Percentiles rank a stretch among this genome's conserved stretches.
These are phyloP conservation scores for Angomonas ambiguus DNA, from an alignment of 208 protist species.

Conservation along the genomic window DNA sequence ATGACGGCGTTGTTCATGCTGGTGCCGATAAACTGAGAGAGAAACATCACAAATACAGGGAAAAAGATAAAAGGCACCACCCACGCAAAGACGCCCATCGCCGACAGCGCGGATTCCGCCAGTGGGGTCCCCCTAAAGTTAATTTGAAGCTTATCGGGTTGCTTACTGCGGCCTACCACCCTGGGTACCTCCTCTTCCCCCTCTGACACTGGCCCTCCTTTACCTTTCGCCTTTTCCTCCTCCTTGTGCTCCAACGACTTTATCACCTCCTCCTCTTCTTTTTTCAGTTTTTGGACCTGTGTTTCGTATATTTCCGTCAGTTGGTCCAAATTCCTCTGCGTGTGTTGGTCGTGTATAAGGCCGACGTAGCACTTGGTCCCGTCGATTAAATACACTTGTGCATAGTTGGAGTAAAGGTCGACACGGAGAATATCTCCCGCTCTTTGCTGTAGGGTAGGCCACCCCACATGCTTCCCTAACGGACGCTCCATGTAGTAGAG, in stretches of 20 bases:
- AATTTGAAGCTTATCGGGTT: conserved; percentile 34
- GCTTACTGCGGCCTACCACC: background rate
- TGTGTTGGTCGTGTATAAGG: conserved; percentile 51
- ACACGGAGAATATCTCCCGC: conserved; percentile 35
- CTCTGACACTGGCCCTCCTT: conserved; percentile 2
- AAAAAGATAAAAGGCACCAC: conserved; percentile 81
- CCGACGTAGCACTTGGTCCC: conserved; percentile 49
- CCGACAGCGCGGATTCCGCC: conserved; percentile 55
- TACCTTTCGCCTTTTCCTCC: background rate
- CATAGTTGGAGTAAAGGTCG: conserved; percentile 52
- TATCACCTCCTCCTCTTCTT: conserved; percentile 20
- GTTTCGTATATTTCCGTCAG: conserved; percentile 25
- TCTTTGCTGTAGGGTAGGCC: conserved; percentile 38
- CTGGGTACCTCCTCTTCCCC: background rate
- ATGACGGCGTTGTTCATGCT: conserved; percentile 44
- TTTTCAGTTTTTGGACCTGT: conserved; percentile 13
- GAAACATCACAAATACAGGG: conserved; percentile 72
- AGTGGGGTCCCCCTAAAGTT: conserved; percentile 39
- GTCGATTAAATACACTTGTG: conserved; percentile 45
- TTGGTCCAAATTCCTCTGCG: conserved; percentile 46
- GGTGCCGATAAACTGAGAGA: conserved; percentile 64
- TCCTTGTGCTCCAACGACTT: background rate
- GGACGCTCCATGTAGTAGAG: conserved; percentile 47
- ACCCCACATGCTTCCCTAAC: conserved; percentile 34
- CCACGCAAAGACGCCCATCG: conserved; percentile 67